phyloP scores from a whole-genome alignment of 306 rosid species.

The Begonia loranthoides region DNA sequence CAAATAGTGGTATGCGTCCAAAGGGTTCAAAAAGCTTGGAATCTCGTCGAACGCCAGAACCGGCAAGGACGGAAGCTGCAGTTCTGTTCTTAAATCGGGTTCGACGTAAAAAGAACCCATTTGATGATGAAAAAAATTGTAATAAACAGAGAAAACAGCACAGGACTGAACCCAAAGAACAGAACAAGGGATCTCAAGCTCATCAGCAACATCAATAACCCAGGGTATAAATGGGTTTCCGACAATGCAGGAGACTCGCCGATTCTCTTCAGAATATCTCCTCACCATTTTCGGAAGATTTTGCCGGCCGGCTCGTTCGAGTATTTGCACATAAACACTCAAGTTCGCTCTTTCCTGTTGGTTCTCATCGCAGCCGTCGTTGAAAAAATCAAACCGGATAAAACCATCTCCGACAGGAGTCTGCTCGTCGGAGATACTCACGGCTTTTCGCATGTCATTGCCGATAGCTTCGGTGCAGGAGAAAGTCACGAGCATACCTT shows the following conservation, averaged over 20 bases:
- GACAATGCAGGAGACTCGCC: constrained; percentile 26
- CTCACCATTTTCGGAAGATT: constrained; percentile 16
- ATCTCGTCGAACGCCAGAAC: constrained; percentile 9
- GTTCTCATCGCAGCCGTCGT: constrained; percentile 26
- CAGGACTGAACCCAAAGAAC: constrained; percentile 22
- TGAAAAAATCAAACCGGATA: constrained; percentile 43
- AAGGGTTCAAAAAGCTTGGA: constrained; percentile 14
- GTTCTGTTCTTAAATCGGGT: constrained; percentile 1
- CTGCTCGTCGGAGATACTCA: constrained; percentile 17
- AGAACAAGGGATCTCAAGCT: constrained; percentile 8
- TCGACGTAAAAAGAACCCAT: constrained; percentile 7
- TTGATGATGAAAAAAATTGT: constrained; percentile 1
- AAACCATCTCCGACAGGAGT: constrained; percentile 36
- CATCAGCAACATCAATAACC: constrained; percentile 10
- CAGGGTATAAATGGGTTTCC: constrained; percentile 17
- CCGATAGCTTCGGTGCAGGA: constrained; percentile 28
- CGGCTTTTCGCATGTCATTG: constrained; percentile 23
- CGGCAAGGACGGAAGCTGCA: constrained; percentile 7
- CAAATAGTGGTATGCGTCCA: neutral
- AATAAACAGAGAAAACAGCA: constrained; percentile 10
- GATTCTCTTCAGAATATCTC: constrained; percentile 11
- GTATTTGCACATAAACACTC: constrained; percentile 6
- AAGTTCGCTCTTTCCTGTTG: constrained; percentile 14
- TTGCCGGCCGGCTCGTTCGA: constrained; percentile 23
- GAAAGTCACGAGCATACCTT: constrained; percentile 46